phyloP scores from a whole-genome alignment of 768 basidiomycete genomes.

The Xerocomus potaroensis region DNA sequence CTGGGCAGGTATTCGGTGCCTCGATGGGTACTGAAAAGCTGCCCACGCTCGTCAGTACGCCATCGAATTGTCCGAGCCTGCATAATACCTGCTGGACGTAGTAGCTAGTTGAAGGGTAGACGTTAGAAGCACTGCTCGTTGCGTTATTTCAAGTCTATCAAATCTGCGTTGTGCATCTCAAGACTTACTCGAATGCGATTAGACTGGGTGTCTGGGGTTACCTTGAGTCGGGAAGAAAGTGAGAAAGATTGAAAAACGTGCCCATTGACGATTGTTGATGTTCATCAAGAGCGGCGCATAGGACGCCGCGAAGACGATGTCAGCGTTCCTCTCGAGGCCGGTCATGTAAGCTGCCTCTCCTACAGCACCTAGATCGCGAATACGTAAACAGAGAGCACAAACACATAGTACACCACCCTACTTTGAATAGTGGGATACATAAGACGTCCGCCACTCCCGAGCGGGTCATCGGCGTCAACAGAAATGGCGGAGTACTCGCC shows the following conservation, averaged over 20 bases:
- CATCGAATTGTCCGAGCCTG: not conserved
- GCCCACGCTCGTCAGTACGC: not conserved
- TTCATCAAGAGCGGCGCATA: constrained; percentile 60
- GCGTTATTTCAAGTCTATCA: not conserved
- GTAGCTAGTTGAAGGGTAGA: constrained; percentile 60
- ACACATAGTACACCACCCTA: constrained; percentile 22
- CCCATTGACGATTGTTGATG: constrained; percentile 49
- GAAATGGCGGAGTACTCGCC: constrained; percentile 61
- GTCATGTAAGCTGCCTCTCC: constrained; percentile 70
- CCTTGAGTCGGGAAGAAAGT: constrained; percentile 1
- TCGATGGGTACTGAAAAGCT: constrained; percentile 62
- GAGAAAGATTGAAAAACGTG: constrained; percentile 30
- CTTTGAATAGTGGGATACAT: constrained; percentile 54
- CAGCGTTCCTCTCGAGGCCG: constrained; percentile 56
- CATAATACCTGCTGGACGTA: constrained; percentile 52
- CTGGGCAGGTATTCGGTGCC: constrained; percentile 63
- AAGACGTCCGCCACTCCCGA: constrained; percentile 47
- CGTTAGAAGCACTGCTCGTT: constrained; percentile 41
- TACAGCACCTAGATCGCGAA: constrained; percentile 36
- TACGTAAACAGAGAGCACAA: not conserved
- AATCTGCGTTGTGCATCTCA: not conserved
- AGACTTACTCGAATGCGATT: constrained; percentile 54
- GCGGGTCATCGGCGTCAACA: constrained; percentile 43
- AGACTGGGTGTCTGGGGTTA: constrained; percentile 46
- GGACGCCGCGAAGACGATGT: constrained; percentile 59